A percentile compares a stretch with the other conserved stretches of the same genome.
phyloP scores from a whole-genome alignment of 352 stramenopile species.

The Pythium volutum region DNA sequence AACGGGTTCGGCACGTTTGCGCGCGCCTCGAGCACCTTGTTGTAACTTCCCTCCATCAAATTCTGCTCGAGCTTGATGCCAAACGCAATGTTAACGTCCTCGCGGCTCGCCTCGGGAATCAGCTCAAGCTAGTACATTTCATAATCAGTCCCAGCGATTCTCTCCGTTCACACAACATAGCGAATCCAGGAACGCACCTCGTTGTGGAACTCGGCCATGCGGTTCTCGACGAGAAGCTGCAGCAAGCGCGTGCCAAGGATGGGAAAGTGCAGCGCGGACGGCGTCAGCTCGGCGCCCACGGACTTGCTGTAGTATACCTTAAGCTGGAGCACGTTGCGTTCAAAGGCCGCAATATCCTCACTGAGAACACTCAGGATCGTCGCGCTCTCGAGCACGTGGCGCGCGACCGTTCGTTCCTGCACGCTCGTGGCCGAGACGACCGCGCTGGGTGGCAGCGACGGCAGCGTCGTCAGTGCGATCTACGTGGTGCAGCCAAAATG shows the following conservation, averaged over 20 bases:
- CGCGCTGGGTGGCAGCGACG: constrained; percentile 75
- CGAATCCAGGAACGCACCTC: constrained; percentile 37
- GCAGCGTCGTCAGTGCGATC: constrained; percentile 83
- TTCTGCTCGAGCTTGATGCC: constrained; percentile 90
- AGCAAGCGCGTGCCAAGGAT: constrained; percentile 89
- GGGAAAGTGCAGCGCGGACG: constrained; percentile 79
- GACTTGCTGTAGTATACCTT: constrained; percentile 80
- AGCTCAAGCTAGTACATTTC: constrained; percentile 67
- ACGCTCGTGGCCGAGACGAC: constrained; percentile 45
- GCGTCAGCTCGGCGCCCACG: constrained; percentile 35
- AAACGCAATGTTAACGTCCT: constrained; percentile 86
- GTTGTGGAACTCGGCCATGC: constrained; percentile 93
- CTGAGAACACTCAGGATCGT: constrained; percentile 84
- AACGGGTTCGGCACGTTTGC: constrained; percentile 89
- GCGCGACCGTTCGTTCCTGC: constrained; percentile 70
- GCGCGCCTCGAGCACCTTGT: constrained; percentile 89
- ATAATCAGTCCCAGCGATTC: not conserved
- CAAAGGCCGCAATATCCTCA: constrained; percentile 83
- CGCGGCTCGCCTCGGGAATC: constrained; percentile 75
- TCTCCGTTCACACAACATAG: not conserved
- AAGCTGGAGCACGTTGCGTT: constrained; percentile 88
- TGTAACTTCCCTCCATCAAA: constrained; percentile 92
- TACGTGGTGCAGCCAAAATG: constrained; percentile 23
- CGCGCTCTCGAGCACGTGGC: constrained; percentile 88
- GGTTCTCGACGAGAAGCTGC: constrained; percentile 90